These are phyloP conservation scores for Delphinella strobiligena DNA, from an alignment of 2,329 filamentous ascomycete species.

Conservation along the genomic window DNA sequence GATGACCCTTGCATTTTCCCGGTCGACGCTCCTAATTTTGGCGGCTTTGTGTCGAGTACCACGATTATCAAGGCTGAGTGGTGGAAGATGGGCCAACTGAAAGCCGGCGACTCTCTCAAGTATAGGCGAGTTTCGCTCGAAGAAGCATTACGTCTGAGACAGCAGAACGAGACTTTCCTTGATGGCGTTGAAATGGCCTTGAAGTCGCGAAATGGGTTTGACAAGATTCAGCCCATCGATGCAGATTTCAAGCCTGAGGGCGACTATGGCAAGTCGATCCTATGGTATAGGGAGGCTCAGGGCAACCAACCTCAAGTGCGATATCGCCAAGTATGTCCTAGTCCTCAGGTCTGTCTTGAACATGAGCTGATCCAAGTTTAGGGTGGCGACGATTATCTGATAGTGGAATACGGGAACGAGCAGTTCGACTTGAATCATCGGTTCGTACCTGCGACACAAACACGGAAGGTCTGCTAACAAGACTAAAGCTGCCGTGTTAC, in stretches of 20 bases:
- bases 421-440: constrained; percentile 40
- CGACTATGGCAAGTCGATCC: constrained; percentile 16
- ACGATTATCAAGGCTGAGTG: constrained; percentile 46
- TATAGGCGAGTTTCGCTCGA: constrained; percentile 40
- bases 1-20: constrained; percentile 50
- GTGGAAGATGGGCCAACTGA: constrained; percentile 52
- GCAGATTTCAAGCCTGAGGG: constrained; percentile 11
- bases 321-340: constrained; percentile 22
- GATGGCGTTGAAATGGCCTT: constrained; percentile 29
- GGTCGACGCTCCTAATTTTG: constrained; percentile 47
- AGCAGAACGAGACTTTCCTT: constrained; percentile 34
- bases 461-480: neutral
- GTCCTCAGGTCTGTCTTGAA: no score
- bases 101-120: constrained; percentile 43
- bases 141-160: constrained; percentile 36
- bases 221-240: constrained; percentile 21
- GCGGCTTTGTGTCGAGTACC: constrained; percentile 45
- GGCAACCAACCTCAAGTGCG: constrained; percentile 18
- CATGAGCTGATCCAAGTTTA: neutral
- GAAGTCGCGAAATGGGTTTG: constrained; percentile 19
- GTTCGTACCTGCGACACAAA: neutral
- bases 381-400: constrained; percentile 36
- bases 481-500: constrained; percentile 41
- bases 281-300: constrained; percentile 18
- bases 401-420: constrained; percentile 47